phyloP scores from a whole-genome alignment of 2,329 filamentous ascomycete species.

The Ampelomyces quisqualis region DNA sequence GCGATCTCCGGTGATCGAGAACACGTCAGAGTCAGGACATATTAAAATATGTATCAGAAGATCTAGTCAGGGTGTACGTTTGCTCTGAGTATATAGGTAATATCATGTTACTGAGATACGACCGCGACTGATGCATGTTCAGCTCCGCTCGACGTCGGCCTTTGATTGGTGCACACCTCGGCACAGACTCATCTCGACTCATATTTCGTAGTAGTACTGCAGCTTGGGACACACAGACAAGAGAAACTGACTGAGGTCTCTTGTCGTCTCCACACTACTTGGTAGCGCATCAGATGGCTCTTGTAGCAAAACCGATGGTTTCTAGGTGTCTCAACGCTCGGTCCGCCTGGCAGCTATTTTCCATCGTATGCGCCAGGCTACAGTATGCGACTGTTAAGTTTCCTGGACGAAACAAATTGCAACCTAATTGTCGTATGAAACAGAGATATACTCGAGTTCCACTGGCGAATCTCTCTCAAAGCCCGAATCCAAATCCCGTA shows the following conservation, averaged over 20 bases:
- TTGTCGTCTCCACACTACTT: not conserved
- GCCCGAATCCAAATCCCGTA: slow-evolving; percentile 3
- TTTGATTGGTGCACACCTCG: not conserved
- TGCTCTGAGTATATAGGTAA: not conserved
- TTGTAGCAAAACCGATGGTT: not conserved
- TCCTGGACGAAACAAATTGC: no score
- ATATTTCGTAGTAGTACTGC: no score
- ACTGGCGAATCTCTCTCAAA: not conserved
- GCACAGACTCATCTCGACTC: no score
- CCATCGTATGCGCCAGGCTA: not conserved
- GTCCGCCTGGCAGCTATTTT: not conserved
- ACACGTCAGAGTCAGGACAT: not conserved
- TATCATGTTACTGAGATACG: no score
- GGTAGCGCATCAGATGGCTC: not conserved
- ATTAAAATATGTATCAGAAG: not conserved
- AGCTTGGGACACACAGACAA: not conserved
- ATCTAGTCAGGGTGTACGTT: not conserved
- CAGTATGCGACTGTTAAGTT: no score
- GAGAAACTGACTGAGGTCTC: not conserved
- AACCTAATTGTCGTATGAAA: no score
- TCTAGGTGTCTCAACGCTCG: not conserved
- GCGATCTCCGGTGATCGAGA: not conserved
- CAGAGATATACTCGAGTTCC: not conserved
- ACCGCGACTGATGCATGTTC: no score
- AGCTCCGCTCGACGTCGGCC: no score